Conservation (phyloP, 2,329 filamentous ascomycete genomes). For the Pseudophaeomoniella oleicola region DNA sequence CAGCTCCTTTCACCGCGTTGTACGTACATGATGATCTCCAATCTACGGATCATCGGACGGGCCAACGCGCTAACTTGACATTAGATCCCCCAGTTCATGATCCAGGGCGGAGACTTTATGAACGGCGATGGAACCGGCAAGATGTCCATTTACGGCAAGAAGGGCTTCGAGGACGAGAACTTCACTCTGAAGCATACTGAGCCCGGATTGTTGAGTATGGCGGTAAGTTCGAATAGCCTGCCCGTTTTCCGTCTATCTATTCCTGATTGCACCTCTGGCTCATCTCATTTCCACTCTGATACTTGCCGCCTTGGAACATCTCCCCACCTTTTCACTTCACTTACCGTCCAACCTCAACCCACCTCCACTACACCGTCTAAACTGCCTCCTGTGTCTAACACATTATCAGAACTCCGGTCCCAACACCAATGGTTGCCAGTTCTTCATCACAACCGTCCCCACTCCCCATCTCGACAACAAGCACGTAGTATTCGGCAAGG, state of each 20-base stretch:
- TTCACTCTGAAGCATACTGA: slow-evolving; percentile 66
- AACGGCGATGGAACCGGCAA: slow-evolving; percentile 87
- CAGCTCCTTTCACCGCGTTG: slow-evolving; percentile 77
- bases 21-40: slow-evolving; percentile 33
- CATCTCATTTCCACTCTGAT: too few species aligned
- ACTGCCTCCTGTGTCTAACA: too few species aligned
- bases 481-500: slow-evolving; percentile 89
- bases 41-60: background rate
- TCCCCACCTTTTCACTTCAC: background rate
- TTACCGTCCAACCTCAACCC: background rate
- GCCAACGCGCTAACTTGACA: slow-evolving; percentile 78
- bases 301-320: too few species aligned
- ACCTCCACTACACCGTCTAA: background rate
- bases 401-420: slow-evolving; percentile 76
- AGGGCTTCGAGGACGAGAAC: slow-evolving; percentile 81
- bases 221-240: slow-evolving; percentile 24
- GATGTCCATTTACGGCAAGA: slow-evolving; percentile 72
- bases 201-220: slow-evolving; percentile 81
- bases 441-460: slow-evolving; percentile 86
- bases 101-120: slow-evolving; percentile 90
- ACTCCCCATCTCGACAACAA: slow-evolving; percentile 84
- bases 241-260: too few species aligned
- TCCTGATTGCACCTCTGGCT: too few species aligned
- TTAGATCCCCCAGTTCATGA: slow-evolving; percentile 95
- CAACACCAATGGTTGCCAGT: slow-evolving; percentile 88